Conservation (phyloP, 1,139 yeast genomes). For the Hemisphaericaspora lyxosophila region DNA sequence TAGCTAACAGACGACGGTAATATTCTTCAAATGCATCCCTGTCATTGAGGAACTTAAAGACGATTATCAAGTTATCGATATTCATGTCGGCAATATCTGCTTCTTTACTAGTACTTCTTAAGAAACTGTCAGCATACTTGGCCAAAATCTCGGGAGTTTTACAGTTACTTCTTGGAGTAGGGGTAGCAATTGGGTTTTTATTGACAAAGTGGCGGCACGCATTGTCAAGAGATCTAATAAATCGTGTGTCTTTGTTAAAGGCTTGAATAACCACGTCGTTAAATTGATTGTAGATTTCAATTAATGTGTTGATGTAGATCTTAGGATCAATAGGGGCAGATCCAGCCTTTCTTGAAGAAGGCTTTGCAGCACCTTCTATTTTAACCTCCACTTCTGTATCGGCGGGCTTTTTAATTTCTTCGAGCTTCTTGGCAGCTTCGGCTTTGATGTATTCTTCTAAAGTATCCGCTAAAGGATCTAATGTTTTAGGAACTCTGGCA, state of each 20-base stretch:
- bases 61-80: conserved; percentile 78
- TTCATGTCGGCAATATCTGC: conserved; percentile 72
- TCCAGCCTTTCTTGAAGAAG: conserved; percentile 21
- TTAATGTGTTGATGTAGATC: conserved; percentile 73
- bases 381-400: conserved; percentile 46
- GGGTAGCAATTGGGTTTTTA: conserved; percentile 75
- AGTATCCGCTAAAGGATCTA: conserved; percentile 73
- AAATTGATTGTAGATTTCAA: conserved; percentile 68
- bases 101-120: conserved; percentile 74
- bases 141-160: conserved; percentile 91
- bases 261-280: conserved; percentile 66
- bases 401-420: conserved; percentile 53
- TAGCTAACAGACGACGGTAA: conserved; percentile 86
- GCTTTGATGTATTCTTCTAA: conserved; percentile 73
- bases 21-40: conserved; percentile 94
- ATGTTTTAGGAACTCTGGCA: conserved; percentile 69
- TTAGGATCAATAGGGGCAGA: conserved; percentile 62
- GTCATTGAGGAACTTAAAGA: conserved; percentile 87
- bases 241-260: conserved; percentile 72
- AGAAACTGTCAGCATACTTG: conserved; percentile 78
- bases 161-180: conserved; percentile 47
- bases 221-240: conserved; percentile 84
- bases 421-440: conserved; percentile 70
- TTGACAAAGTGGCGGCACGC: conserved; percentile 89
- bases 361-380: conserved; percentile 18